Evolutionary conservation across 345 rosid genomes (phyloP).

Genomic region (Heritiera littoralis): DNA sequence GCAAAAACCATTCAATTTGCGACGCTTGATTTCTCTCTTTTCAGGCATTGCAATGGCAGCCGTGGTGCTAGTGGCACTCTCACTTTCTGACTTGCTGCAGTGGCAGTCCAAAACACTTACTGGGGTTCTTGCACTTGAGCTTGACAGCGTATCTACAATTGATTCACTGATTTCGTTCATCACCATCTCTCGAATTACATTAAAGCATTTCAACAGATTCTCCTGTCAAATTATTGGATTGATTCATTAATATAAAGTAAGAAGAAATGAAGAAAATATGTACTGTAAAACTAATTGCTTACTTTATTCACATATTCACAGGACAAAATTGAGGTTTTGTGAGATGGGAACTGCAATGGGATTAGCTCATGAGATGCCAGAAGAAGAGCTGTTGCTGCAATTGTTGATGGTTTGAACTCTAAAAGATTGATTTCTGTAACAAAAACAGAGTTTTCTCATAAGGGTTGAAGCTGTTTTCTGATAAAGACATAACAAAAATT

Average conservation of each 20-base stretch:
- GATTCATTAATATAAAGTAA: neutral
- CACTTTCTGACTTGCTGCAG: constrained; percentile 37
- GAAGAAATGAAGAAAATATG: neutral
- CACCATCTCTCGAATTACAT: constrained; percentile 44
- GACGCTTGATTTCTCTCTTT: constrained; percentile 35
- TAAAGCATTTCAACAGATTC: constrained; percentile 39
- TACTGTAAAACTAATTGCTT: constrained; percentile 13
- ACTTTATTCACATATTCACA: constrained; percentile 48
- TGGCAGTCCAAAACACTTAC: constrained; percentile 44
- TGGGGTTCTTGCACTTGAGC: constrained; percentile 49
- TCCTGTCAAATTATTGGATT: constrained; percentile 35
- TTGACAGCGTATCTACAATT: constrained; percentile 32
- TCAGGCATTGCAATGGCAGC: constrained; percentile 14
- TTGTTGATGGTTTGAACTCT: constrained; percentile 60
- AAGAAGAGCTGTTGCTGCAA: constrained; percentile 66
- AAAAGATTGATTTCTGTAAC: constrained; percentile 49
- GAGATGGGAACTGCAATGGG: constrained; percentile 49
- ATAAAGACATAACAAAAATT: no score
- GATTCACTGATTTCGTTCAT: constrained; percentile 33
- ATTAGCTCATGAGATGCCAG: constrained; percentile 51
- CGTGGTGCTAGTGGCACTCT: constrained; percentile 26
- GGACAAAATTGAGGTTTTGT: constrained; percentile 35
- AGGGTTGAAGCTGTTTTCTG: constrained; percentile 8
- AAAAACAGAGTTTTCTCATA: constrained; percentile 5
- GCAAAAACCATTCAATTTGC: constrained; percentile 25